These are phyloP conservation scores for Ampelocalamus luodianensis DNA, from an alignment of 176 grass and related monocot species.

Conservation along the genomic window DNA sequence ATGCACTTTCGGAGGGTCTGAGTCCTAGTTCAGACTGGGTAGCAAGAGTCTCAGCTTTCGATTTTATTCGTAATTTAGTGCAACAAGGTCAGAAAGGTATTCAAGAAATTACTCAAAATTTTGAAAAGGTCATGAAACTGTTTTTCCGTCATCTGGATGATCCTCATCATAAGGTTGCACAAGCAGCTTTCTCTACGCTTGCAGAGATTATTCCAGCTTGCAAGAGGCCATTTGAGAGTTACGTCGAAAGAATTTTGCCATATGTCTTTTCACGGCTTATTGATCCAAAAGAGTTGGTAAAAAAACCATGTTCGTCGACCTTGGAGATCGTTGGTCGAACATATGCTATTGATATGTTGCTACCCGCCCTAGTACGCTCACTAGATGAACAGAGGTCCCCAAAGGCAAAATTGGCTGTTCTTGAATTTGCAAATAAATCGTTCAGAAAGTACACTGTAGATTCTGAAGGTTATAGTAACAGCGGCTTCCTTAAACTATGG, in stretches of 20 bases:
- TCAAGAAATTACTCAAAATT: conserved; percentile 90
- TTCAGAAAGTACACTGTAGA: conserved; percentile 81
- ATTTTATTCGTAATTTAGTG: conserved; percentile 83
- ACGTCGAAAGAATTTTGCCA: conserved; percentile 87
- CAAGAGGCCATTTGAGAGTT: conserved; percentile 90
- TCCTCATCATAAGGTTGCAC: conserved; percentile 98
- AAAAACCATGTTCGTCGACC: conserved; percentile 79
- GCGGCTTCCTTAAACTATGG: conserved; percentile 96
- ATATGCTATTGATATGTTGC: conserved; percentile 92
- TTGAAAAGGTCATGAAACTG: conserved; percentile 99
- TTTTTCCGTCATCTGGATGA: conserved; percentile 98
- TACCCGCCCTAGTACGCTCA: conserved; percentile 89
- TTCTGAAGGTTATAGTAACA: conserved; percentile 91
- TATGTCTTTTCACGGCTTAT: conserved; percentile 92
- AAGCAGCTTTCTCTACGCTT: conserved; percentile 82
- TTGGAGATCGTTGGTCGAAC: conserved; percentile 84
- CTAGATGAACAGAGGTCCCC: conserved; percentile 96
- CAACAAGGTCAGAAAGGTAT: conserved; percentile 85
- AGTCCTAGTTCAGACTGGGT: conserved; percentile 95
- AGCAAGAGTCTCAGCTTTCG: conserved; percentile 88
- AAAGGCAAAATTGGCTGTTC: conserved; percentile 93
- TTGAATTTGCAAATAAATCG: conserved; percentile 91
- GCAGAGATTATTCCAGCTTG: conserved; percentile 96
- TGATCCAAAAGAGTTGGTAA: conserved; percentile 92
- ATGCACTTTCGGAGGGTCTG: conserved; percentile 92